Percentiles rank a stretch among this genome's conserved stretches.
These are phyloP conservation scores for Paraphoma chrysanthemicola DNA, from an alignment of 2,329 filamentous ascomycete species.

Conservation along the genomic window DNA sequence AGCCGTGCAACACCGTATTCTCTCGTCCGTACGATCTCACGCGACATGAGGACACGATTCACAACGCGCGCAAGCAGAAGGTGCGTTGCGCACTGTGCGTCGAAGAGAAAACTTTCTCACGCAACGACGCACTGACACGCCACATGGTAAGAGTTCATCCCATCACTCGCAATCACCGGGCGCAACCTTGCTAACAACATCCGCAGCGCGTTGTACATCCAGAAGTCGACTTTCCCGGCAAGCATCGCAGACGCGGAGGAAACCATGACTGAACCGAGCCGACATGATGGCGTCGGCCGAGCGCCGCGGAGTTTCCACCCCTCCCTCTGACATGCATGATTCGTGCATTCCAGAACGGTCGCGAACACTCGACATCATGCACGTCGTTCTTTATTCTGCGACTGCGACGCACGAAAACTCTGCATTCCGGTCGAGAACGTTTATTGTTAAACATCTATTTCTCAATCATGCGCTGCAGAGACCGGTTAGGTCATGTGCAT, in stretches of 20 bases:
- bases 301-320: conserved; percentile 12
- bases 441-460: conserved; percentile 1
- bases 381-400: conserved; percentile 5
- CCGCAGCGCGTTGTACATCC: conserved; percentile 81
- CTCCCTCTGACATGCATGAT: conserved; percentile 8
- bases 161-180: conserved; percentile 9
- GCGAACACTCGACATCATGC: conserved; percentile 21
- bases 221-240: conserved; percentile 81
- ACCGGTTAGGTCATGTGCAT: not conserved
- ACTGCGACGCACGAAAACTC: conserved; percentile 14
- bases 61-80: conserved; percentile 93
- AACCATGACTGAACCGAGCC: conserved; percentile 38
- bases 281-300: conserved; percentile 21
- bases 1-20: conserved; percentile 93
- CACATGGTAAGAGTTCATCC: conserved; percentile 68
- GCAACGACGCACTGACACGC: conserved; percentile 90
- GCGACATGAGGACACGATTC: conserved; percentile 95
- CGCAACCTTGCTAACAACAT: conserved; percentile 29
- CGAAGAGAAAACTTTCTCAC: conserved; percentile 96
- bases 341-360: conserved; percentile 31
- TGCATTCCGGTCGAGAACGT: conserved; percentile 7
- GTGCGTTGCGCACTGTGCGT: conserved; percentile 91
- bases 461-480: not conserved
- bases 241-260: conserved; percentile 55
- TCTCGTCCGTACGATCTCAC: conserved; percentile 96